phyloP scores from a whole-genome alignment of 768 basidiomycete genomes.

The Amanita pallidorosea region DNA sequence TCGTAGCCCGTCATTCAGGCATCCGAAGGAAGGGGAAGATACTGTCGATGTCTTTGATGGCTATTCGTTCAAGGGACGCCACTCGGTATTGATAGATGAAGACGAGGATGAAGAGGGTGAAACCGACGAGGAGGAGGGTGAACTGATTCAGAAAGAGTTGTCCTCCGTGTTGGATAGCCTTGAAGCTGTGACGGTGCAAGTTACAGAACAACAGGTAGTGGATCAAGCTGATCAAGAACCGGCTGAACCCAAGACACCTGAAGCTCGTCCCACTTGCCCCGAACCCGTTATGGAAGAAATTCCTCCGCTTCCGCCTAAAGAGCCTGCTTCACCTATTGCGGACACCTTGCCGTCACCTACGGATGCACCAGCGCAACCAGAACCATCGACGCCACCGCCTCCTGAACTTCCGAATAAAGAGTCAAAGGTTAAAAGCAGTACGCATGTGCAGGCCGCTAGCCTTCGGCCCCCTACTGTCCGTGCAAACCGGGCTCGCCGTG shows the following conservation, averaged over 20 bases:
- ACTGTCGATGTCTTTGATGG: conserved; percentile 81
- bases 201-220: conserved; percentile 12
- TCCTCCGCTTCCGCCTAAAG: conserved; percentile 5
- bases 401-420: conserved; percentile 16
- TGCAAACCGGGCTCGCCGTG: conserved; percentile 38
- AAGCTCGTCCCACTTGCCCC: conserved; percentile 40
- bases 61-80: conserved; percentile 84
- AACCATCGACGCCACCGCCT: not conserved
- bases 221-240: conserved; percentile 21
- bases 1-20: conserved; percentile 61
- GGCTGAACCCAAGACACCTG: conserved; percentile 66
- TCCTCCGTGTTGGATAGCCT: conserved; percentile 25
- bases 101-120: conserved; percentile 44
- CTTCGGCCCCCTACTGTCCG: conserved; percentile 15
- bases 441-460: conserved; percentile 13
- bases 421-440: conserved; percentile 11
- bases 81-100: conserved; percentile 70
- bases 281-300: conserved; percentile 12
- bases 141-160: conserved; percentile 28
- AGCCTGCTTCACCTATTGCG: not conserved
- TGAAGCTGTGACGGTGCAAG: conserved; percentile 15
- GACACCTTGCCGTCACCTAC: not conserved
- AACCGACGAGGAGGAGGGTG: conserved; percentile 28
- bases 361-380: conserved; percentile 3
- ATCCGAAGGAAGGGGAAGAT: conserved; percentile 29